phyloP scores from a whole-genome alignment of 176 grass and related monocot genomes.

The Oryza rufipogon region DNA sequence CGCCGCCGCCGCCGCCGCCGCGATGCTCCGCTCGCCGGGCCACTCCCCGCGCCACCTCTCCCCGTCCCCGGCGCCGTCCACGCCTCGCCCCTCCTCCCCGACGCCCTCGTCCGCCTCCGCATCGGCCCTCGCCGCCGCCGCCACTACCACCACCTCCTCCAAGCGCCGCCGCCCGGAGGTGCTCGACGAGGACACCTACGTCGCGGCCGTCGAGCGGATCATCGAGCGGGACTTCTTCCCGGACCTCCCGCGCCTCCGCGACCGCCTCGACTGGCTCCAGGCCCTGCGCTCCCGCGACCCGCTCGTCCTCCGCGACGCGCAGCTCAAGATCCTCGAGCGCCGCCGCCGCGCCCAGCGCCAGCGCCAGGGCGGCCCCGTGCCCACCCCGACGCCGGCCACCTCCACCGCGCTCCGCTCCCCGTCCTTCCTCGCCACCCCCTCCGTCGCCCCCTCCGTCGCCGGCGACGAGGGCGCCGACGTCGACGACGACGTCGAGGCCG shows the following conservation, averaged over 20 bases:
- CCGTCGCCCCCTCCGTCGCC: slow-evolving; percentile 17
- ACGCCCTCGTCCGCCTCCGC: slow-evolving; percentile 32
- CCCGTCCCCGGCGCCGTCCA: slow-evolving; percentile 39
- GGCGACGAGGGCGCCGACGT: slow-evolving; percentile 21
- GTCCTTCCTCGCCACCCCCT: slow-evolving; percentile 61
- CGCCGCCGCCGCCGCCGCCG: slow-evolving; percentile 9
- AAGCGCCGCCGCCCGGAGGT: slow-evolving; percentile 68
- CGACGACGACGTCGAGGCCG: slow-evolving; percentile 51
- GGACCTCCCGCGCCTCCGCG: slow-evolving; percentile 79
- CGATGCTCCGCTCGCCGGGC: slow-evolving; percentile 86
- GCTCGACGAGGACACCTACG: slow-evolving; percentile 91
- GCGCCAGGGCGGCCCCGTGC: slow-evolving; percentile 21
- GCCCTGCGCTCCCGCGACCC: slow-evolving; percentile 81
- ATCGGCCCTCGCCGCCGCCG: neutral
- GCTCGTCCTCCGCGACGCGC: slow-evolving; percentile 78
- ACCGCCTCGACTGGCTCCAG: slow-evolving; percentile 95
- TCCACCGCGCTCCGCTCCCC: slow-evolving; percentile 64
- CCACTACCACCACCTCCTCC: slow-evolving; percentile 16
- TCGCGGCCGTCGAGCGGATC: slow-evolving; percentile 78
- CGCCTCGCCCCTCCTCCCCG: neutral
- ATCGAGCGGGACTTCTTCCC: slow-evolving; percentile 97
- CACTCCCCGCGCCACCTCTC: slow-evolving; percentile 80
- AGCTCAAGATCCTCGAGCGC: slow-evolving; percentile 96
- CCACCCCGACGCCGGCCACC: slow-evolving; percentile 62
- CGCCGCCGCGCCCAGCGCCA: slow-evolving; percentile 41